A percentile compares a stretch with the other conserved stretches of the same genome.
Evolutionary conservation across 1,139 yeast species (phyloP).

Genomic region (Protomyces gravidus): DNA sequence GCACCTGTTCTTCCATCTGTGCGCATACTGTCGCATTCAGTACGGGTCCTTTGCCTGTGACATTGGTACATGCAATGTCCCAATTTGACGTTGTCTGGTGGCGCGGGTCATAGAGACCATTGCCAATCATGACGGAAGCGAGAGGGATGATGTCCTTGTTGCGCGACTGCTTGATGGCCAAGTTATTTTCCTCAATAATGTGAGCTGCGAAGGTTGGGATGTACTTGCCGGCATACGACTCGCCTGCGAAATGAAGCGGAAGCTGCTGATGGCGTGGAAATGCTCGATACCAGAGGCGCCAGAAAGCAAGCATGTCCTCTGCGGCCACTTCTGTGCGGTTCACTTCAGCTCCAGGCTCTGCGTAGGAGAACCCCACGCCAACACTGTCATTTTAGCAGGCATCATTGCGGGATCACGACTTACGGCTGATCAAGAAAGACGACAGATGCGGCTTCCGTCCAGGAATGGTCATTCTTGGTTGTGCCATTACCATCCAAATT

Average conservation of each 20-base stretch:
- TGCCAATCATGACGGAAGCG: constrained; percentile 86
- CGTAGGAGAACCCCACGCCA: constrained; percentile 81
- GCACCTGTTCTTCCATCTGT: constrained; percentile 64
- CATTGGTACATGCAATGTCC: constrained; percentile 79
- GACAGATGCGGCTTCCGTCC: constrained; percentile 20
- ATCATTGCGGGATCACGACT: too few relatives aligned
- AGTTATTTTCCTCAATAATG: constrained; percentile 55
- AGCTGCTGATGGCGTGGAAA: constrained; percentile 54
- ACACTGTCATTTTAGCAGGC: too few relatives aligned
- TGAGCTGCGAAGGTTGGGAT: constrained; percentile 78
- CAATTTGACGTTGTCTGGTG: constrained; percentile 81
- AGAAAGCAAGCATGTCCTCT: constrained; percentile 46
- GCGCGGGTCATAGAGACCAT: constrained; percentile 90
- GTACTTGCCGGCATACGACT: constrained; percentile 94
- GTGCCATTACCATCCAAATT: constrained; percentile 54
- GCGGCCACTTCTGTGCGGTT: constrained; percentile 49
- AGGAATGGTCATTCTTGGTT: constrained; percentile 52
- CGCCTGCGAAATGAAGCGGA: constrained; percentile 71
- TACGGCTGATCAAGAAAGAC: constrained; percentile 78
- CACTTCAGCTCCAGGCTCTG: constrained; percentile 41
- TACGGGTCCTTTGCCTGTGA: constrained; percentile 55
- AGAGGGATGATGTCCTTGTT: constrained; percentile 55
- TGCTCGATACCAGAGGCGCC: constrained; percentile 59
- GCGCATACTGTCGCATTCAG: constrained; percentile 75
- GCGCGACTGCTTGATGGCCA: not conserved